phyloP scores from a whole-genome alignment of 352 stramenopile species.

The Phytophthora boehmeriae region DNA sequence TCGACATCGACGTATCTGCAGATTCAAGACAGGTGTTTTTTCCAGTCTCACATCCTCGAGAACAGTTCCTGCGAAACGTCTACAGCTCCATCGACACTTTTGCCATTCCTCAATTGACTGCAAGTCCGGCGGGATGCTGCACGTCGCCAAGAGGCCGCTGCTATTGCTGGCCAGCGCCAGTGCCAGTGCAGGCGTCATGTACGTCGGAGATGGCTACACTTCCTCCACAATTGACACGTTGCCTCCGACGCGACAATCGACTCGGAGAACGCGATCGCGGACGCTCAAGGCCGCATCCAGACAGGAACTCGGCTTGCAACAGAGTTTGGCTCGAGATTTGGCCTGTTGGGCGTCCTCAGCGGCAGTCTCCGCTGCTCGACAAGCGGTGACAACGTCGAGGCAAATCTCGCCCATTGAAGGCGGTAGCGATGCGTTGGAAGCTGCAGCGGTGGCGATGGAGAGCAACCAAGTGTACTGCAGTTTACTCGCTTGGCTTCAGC shows the following conservation, averaged over 20 bases:
- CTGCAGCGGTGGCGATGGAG: conserved; percentile 5
- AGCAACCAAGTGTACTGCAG: conserved; percentile 44
- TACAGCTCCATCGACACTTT: no score
- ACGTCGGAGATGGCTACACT: conserved; percentile 45
- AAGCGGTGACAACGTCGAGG: conserved; percentile 48
- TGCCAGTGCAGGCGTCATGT: conserved; percentile 55
- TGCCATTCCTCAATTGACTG: conserved; percentile 16
- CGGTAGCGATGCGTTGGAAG: conserved; percentile 15
- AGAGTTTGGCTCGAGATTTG: conserved; percentile 71
- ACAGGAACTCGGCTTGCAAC: conserved; percentile 67
- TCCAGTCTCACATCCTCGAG: conserved; percentile 19
- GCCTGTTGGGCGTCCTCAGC: conserved; percentile 70
- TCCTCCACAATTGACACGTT: not conserved
- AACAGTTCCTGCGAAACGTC: not conserved
- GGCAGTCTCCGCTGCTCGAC: conserved; percentile 59
- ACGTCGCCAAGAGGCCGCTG: conserved; percentile 60
- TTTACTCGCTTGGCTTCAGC: conserved; percentile 51
- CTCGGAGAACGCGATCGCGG: conserved; percentile 18
- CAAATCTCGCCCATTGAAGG: conserved; percentile 21
- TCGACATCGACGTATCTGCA: not conserved
- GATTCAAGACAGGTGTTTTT: conserved; percentile 9
- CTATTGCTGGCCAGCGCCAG: conserved; percentile 56
- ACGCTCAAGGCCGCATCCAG: conserved; percentile 46
- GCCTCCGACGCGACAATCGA: conserved; percentile 20
- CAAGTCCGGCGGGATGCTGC: conserved; percentile 27